phyloP scores from a whole-genome alignment of 2,329 filamentous ascomycete species.

The Plenodomus biglobosus region DNA sequence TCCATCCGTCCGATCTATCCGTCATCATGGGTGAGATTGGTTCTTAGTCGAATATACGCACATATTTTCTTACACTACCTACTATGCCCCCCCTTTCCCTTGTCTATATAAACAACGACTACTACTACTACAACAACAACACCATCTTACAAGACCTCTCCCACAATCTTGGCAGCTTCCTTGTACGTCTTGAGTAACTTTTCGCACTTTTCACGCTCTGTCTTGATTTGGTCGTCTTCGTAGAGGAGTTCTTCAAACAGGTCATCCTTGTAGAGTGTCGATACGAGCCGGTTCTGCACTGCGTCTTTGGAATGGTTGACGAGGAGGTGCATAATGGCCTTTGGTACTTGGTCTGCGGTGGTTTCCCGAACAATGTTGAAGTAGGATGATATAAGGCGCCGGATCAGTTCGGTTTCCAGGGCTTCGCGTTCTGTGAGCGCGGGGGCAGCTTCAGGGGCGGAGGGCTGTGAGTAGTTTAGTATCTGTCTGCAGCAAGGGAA shows the following conservation, averaged over 20 bases:
- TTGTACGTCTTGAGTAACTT: conserved; percentile 92
- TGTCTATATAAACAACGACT: no score
- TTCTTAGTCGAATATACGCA: no score
- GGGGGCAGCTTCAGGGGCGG: conserved; percentile 64
- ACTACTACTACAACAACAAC: conserved; percentile 12
- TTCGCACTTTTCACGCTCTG: conserved; percentile 97
- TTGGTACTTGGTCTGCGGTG: conserved; percentile 98
- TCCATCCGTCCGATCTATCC: no score
- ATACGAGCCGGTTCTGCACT: conserved; percentile 94
- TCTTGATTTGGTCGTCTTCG: conserved; percentile 96
- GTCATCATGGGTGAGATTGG: no score
- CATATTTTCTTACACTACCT: conserved; percentile 14
- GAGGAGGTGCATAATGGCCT: conserved; percentile 97
- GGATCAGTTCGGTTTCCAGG: conserved; percentile 96
- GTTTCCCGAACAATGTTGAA: conserved; percentile 99
- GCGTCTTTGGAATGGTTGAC: conserved; percentile 99
- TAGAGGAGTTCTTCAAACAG: conserved; percentile 92
- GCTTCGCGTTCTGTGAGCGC: conserved; percentile 93
- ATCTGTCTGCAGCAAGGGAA: neutral
- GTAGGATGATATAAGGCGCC: conserved; percentile 94
- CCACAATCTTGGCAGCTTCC: conserved; percentile 96
- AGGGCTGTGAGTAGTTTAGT: conserved; percentile 32
- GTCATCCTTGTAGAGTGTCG: conserved; percentile 88
- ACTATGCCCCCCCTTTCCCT: neutral
- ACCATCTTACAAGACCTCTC: conserved; percentile 66